Base-by-base conservation (phyloP, 371 early-diverging fungal species). In the Mucor mucedo region DNA sequence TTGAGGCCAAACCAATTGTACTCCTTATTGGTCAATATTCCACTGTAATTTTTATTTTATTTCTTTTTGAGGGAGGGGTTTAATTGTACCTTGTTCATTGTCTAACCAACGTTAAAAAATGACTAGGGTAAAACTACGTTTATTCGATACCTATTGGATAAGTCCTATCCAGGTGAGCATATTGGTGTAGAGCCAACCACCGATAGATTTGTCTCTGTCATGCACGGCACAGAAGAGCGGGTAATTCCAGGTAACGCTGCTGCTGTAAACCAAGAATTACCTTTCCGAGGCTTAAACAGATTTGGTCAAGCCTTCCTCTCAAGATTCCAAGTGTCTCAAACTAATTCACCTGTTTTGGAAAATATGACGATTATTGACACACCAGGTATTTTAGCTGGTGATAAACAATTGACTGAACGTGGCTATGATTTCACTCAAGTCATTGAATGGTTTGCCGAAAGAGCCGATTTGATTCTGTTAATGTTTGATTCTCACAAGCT, bases 111-210 rank as follows among this genome's bases (percentile, higher is more conserved):
- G 11, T 1, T 8, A 28, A 48, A 48, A 21, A 27, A 21, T 70
- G 21, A 21, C 21, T 21, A 83, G 86, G 93, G 93, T 57, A 94
- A 94, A 73, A 91, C 92, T 2, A 91, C 93, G 0, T 93, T 94
- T 69, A 90, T 95, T 60, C 87, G 92, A 57, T 87, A 92, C 68
- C 71, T 95, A n/a, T 79, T 93, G 38, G 93, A 89, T 52, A 85
- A 86, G 52, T 79, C 87, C 10, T 95, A 94, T 68, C 94, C 93
- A 5, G 95, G 93, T 30, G 81, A 87, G 29, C 92, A 93, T 64
- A 90, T 94, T 62, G 95, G 93, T 13, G 92, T 92, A 1, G 95
- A 94, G 63, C 94, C 94, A n/a, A 89, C 89, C 3, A 95, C 95
- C 0, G 95, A 95, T 71, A 68, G 91, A 7, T 95, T 95, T 62